phyloP scores from a whole-genome alignment of 441 rosid genomes.

The Erysimum pusillum region DNA sequence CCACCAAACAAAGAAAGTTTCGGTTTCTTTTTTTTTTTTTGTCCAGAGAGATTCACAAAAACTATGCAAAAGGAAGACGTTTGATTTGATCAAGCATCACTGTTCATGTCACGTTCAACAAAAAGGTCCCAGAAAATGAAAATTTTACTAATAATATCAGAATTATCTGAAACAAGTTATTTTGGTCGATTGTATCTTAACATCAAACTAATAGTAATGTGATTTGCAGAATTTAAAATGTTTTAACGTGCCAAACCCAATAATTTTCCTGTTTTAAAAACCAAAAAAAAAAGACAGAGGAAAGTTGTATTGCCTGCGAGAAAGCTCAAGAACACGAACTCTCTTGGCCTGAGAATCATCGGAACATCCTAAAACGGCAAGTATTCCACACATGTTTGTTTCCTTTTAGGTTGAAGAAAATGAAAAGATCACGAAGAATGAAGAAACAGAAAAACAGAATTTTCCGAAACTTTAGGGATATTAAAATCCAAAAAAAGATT shows the following conservation, averaged over 20 bases:
- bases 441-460: conserved; percentile 5
- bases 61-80: not conserved
- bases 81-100: conserved; percentile 19
- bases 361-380: conserved; percentile 89
- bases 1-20: conserved; percentile 12
- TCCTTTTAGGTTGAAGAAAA: not conserved
- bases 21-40: not conserved
- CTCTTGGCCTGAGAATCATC: conserved; percentile 90
- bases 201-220: conserved; percentile 9
- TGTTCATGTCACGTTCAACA: conserved; percentile 26
- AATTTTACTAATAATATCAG: not conserved
- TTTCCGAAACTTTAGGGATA: conserved; percentile 18
- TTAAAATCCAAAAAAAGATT: not conserved
- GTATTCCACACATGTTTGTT: conserved; percentile 86
- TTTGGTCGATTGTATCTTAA: not conserved
- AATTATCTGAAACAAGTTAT: not conserved
- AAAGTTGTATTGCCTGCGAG: conserved; percentile 73
- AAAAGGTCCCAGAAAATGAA: not conserved
- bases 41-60: not conserved
- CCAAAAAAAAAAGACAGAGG: not conserved
- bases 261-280: not conserved
- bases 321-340: conserved; percentile 93
- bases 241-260: not conserved
- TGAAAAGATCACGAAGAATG: not conserved
- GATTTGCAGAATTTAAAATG: not conserved